Percentiles rank a stretch among this genome's conserved stretches.
These are phyloP conservation scores for Fomitopsis pinicola DNA, from an alignment of 1,284 basidiomycete species.

Conservation along the genomic window DNA sequence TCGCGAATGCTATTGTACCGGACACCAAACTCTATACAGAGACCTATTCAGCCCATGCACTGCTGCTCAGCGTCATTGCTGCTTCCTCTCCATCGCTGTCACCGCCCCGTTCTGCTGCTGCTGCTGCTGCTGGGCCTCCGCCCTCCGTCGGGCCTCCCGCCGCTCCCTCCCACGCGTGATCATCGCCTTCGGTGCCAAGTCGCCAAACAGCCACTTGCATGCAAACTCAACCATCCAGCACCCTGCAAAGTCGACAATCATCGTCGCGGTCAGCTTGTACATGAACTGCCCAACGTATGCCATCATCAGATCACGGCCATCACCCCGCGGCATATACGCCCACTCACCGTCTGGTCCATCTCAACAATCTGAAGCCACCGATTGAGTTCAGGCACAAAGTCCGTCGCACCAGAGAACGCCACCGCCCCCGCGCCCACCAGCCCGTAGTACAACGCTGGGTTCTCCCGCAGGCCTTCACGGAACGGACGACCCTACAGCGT, in stretches of 20 bases:
- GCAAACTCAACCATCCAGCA: conserved; percentile 82
- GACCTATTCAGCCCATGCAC: no score
- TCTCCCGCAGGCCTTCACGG: conserved; percentile 93
- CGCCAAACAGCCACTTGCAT: conserved; percentile 88
- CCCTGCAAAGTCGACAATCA: conserved; percentile 87
- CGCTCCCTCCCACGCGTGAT: conserved; percentile 81
- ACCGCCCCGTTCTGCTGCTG: background rate
- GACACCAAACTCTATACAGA: background rate
- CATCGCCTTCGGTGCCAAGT: conserved; percentile 82
- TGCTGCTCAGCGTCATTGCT: background rate
- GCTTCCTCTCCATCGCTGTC: conserved; percentile 1
- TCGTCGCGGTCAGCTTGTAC: conserved; percentile 67
- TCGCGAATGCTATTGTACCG: background rate
- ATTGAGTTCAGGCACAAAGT: conserved; percentile 94
- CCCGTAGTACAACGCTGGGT: conserved; percentile 87
- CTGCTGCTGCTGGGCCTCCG: background rate
- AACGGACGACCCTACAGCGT: conserved; percentile 78
- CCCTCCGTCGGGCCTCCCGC: conserved; percentile 34
- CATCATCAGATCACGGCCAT: background rate
- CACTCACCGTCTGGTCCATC: conserved; percentile 72
- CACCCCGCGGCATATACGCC: background rate
- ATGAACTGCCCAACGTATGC: conserved; percentile 60
- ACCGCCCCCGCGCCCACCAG: conserved; percentile 83
- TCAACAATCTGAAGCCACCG: conserved; percentile 96
- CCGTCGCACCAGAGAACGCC: conserved; percentile 89